A percentile compares a stretch with the other conserved stretches of the same genome.
These are phyloP conservation scores for Boletus fagicola DNA, from an alignment of 768 basidiomycete genomes.

Conservation along the genomic window DNA sequence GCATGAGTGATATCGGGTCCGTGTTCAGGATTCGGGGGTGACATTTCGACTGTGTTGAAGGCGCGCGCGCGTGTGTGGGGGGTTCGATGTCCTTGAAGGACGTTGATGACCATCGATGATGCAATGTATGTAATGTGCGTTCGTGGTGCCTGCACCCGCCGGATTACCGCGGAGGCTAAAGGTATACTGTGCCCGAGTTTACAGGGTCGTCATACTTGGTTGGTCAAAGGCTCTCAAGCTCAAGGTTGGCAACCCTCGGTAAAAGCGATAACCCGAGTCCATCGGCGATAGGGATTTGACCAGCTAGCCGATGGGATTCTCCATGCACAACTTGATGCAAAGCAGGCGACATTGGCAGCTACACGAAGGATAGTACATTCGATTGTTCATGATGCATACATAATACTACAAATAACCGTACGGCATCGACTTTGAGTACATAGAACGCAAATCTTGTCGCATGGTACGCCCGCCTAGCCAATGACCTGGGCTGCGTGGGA, in stretches of 20 bases:
- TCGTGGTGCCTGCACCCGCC: background rate
- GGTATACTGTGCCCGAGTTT: background rate
- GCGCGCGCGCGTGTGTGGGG: background rate
- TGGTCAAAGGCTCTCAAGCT: background rate
- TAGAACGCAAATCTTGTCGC: background rate
- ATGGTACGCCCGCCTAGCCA: background rate
- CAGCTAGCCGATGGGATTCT: background rate
- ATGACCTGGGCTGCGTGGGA: background rate
- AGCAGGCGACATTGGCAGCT: background rate
- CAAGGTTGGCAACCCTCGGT: background rate
- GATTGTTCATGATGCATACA: conserved; percentile 1
- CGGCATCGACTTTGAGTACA: background rate
- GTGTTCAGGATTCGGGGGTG: conserved; percentile 8
- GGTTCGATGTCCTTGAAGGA: background rate
- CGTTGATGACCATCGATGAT: background rate
- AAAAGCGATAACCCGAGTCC: background rate
- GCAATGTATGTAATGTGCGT: background rate
- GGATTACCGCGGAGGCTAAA: background rate
- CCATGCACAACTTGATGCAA: background rate
- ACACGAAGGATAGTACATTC: background rate
- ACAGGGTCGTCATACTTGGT: background rate
- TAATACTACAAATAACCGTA: conserved; percentile 13
- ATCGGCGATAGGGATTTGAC: background rate
- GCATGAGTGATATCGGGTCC: conserved; percentile 6
- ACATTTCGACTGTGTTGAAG: background rate